phyloP scores from a whole-genome alignment of 805 yeast genomes.

The Cyberlindnera petersonii region DNA sequence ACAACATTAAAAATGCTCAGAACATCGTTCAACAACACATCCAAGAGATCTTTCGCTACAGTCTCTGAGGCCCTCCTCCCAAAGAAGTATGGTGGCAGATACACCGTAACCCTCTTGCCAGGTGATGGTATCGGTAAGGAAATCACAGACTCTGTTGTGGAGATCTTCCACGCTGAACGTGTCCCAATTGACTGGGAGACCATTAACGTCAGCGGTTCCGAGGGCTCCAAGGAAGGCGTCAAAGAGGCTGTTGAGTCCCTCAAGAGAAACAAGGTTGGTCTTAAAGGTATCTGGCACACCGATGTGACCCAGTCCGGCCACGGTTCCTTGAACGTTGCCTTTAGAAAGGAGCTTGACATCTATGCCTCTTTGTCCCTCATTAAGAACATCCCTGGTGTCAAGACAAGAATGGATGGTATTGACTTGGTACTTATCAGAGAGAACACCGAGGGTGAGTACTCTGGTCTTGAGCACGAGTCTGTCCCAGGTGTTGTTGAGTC shows the following conservation, averaged over 20 bases:
- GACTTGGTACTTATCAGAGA: conserved; percentile 96
- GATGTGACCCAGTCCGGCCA: conserved; percentile 74
- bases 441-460: conserved; percentile 99
- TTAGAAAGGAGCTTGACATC: conserved; percentile 93
- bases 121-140: conserved; percentile 99
- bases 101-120: conserved; percentile 91
- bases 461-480: conserved; percentile 96
- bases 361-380: conserved; percentile 93
- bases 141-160: conserved; percentile 88
- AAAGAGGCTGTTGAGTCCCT: conserved; percentile 84
- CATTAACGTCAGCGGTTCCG: conserved; percentile 61
- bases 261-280: conserved; percentile 94
- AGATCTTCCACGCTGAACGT: conserved; percentile 79
- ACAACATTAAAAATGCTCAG: conserved; percentile 34
- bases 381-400: conserved; percentile 91
- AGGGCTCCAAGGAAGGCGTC: conserved; percentile 55
- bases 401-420: conserved; percentile 81
- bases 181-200: conserved; percentile 95
- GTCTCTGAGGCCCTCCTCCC: conserved; percentile 63
- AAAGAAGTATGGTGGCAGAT: conserved; percentile 91
- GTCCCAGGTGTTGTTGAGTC: conserved; percentile 98
- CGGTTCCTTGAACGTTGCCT: conserved; percentile 90
- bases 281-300: conserved; percentile 93
- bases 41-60: conserved; percentile 50
- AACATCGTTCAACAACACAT: conserved; percentile 25